Evolutionary conservation across 1,284 basidiomycete genomes (phyloP).

Genomic region (Gastroboletus turbinatus): DNA sequence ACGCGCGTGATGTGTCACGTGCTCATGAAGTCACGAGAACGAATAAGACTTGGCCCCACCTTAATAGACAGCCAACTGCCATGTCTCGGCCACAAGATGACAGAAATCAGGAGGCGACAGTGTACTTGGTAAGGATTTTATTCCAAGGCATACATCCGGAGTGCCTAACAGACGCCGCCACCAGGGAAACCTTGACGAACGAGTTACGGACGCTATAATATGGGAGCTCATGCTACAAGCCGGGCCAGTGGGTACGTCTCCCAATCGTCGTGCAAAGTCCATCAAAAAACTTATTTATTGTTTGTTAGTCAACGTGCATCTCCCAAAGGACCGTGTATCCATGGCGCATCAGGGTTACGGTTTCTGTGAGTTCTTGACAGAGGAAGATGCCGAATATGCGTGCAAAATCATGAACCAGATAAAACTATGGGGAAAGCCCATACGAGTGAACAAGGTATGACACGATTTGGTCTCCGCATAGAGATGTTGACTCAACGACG

Average conservation of each 20-base stretch:
- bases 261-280: neutral
- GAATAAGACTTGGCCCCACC: neutral
- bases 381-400: constrained; percentile 98
- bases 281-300: constrained; percentile 2
- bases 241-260: constrained; percentile 85
- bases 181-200: constrained; percentile 95
- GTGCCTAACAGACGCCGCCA: neutral
- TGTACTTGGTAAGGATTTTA: constrained; percentile 73
- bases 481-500: neutral
- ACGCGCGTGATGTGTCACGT: neutral
- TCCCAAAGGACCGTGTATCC: constrained; percentile 99
- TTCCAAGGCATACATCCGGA: neutral
- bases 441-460: constrained; percentile 61
- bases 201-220: constrained; percentile 89
- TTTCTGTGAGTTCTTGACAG: constrained; percentile 97
- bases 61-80: neutral
- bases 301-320: constrained; percentile 86
- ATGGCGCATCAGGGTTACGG: constrained; percentile 99
- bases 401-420: constrained; percentile 99
- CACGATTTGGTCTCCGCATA: neutral
- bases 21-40: neutral
- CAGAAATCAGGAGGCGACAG: constrained; percentile 93
- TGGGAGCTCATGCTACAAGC: constrained; percentile 99
- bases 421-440: constrained; percentile 97
- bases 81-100: constrained; percentile 90